phyloP scores from a whole-genome alignment of 148 eudicot genomes.

The Simmondsia chinensis region DNA sequence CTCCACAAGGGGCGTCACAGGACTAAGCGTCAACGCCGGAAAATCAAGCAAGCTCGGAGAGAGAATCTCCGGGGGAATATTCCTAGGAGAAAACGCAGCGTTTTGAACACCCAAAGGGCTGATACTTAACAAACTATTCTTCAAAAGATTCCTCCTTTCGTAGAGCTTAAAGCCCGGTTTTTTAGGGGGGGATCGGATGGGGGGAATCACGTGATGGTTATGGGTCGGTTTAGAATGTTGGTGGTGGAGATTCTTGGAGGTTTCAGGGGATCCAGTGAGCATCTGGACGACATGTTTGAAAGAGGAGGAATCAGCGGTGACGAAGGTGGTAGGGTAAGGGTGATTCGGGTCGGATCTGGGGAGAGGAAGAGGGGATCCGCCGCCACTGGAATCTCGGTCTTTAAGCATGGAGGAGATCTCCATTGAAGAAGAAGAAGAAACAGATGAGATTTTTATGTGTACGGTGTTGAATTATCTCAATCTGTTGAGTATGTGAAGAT shows the following conservation, averaged over 20 bases:
- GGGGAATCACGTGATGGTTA: constrained; percentile 36
- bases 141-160: constrained; percentile 62
- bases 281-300: constrained; percentile 89
- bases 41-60: constrained; percentile 76
- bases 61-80: constrained; percentile 32
- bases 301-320: constrained; percentile 65
- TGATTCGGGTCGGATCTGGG: constrained; percentile 58
- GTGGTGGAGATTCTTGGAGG: neutral
- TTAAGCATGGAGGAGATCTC: constrained; percentile 39
- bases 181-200: constrained; percentile 35
- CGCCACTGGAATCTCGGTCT: constrained; percentile 25
- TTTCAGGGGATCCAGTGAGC: constrained; percentile 70
- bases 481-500: too few relatives aligned
- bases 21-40: constrained; percentile 66
- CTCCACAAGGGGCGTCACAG: constrained; percentile 53
- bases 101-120: constrained; percentile 25
- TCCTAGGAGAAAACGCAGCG: constrained; percentile 27
- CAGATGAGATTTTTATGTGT: too few relatives aligned
- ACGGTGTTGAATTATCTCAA: too few relatives aligned
- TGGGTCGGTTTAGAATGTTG: constrained; percentile 9
- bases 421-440: too few relatives aligned
- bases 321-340: constrained; percentile 82
- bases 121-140: constrained; percentile 41
- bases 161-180: constrained; percentile 64
- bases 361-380: constrained; percentile 28